Percentiles rank a stretch among this genome's conserved stretches.
Conservation (phyloP, 1,284 basidiomycete species). For the Ustilago sp. region DNA sequence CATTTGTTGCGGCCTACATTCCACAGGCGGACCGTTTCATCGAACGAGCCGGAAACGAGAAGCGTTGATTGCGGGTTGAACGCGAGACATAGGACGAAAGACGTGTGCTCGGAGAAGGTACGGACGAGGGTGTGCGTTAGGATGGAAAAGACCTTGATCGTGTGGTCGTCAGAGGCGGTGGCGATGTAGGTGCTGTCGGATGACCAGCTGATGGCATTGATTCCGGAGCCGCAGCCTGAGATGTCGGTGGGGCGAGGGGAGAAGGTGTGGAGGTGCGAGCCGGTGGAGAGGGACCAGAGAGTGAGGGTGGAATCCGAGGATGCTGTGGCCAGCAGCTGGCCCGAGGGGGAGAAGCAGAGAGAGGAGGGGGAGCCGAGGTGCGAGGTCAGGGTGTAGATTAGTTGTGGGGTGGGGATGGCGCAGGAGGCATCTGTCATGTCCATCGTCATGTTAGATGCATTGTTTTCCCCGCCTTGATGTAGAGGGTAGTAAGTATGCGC, state of each 20-base stretch:
- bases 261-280: constrained; percentile 46
- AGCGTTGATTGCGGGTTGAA: constrained; percentile 90
- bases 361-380: constrained; percentile 71
- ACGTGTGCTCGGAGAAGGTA: constrained; percentile 82
- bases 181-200: constrained; percentile 57
- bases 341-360: constrained; percentile 72
- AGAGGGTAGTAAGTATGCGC: background rate
- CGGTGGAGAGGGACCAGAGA: constrained; percentile 55
- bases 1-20: constrained; percentile 78
- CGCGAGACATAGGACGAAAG: constrained; percentile 90
- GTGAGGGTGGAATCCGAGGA: constrained; percentile 70
- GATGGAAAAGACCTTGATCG: constrained; percentile 54
- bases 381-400: constrained; percentile 70
- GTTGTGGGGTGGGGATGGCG: constrained; percentile 8
- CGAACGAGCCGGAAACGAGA: constrained; percentile 89
- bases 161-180: constrained; percentile 60
- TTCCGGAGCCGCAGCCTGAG: constrained; percentile 21
- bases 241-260: constrained; percentile 10
- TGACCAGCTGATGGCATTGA: constrained; percentile 65
- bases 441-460: constrained; percentile 19
- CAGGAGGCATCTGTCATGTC: constrained; percentile 6
- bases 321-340: constrained; percentile 66
- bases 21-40: constrained; percentile 95
- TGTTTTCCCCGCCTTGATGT: background rate
- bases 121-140: constrained; percentile 34